Percentiles rank a stretch among this genome's conserved stretches.
phyloP scores from a whole-genome alignment of 805 yeast genomes.

The Candida xiaguanensis region DNA sequence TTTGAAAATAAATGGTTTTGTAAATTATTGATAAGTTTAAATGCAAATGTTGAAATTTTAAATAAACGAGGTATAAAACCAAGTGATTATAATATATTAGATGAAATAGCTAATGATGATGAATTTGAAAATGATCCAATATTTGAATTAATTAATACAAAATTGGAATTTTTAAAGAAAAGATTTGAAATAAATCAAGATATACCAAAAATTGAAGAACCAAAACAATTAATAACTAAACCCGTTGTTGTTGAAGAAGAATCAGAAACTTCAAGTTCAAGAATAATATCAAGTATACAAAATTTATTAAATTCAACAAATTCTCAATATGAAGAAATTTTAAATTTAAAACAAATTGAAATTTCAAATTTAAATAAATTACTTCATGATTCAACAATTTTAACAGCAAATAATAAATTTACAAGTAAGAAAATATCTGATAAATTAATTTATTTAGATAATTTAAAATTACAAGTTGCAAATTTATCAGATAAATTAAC shows the following conservation, averaged over 20 bases:
- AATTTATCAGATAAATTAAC: conserved; percentile 37
- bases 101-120: conserved; percentile 33
- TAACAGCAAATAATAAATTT: conserved; percentile 41
- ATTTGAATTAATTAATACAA: conserved; percentile 32
- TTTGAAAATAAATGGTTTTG: conserved; percentile 36
- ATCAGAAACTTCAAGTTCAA: conserved; percentile 13
- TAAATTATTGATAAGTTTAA: conserved; percentile 28
- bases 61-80: conserved; percentile 88
- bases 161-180: conserved; percentile 30
- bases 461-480: conserved; percentile 45
- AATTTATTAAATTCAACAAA: conserved; percentile 35
- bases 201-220: conserved; percentile 12
- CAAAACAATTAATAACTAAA: conserved; percentile 1
- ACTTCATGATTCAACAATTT: conserved; percentile 36
- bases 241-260: conserved; percentile 5
- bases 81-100: conserved; percentile 73
- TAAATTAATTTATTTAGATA: conserved; percentile 41
- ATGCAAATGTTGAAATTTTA: conserved; percentile 57
- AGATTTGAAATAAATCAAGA: conserved; percentile 15
- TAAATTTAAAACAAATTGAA: conserved; percentile 33
- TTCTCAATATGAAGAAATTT: conserved; percentile 34
- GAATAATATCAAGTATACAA: conserved; percentile 37
- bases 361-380: conserved; percentile 32
- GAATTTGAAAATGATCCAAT: conserved; percentile 22
- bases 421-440: conserved; percentile 33